Evolutionary conservation across 345 rosid species (phyloP), one percentile per base, ranked within the genome.

Genomic region (Gossypium herbaceum): DNA sequence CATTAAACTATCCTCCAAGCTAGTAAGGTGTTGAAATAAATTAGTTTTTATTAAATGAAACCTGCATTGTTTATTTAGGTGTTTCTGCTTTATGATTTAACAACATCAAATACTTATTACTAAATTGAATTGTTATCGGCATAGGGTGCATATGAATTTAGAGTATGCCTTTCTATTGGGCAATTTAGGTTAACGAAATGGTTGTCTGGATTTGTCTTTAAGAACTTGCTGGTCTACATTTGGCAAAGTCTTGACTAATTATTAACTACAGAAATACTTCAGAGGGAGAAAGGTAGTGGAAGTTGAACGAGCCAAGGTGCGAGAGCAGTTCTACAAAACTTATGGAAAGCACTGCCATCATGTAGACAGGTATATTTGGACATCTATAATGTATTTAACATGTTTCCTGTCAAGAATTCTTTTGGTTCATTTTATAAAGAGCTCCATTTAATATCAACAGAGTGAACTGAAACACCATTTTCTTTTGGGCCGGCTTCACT

Each of bases 231-330:
- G 45, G 43, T 54, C 19, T 72, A 7, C 56, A 50, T 76, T 25
- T 25, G 74, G 75, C 79, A 74, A 77, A 66, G 56, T 84, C 61
- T 79, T 87, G 77, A 89, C 78, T 81, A 47, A 64, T 76, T 81
- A 77, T 73, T 81, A 45, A 78, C 65, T 85, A 73, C 97, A 96
- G 99, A 96, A 92, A 96, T 89, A 86, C 92, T 96, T 84, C 84
- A 90, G 99, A 91, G 98, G 99, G 63, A 87, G 92, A 82, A 92
- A 84, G 81, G 89, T 80, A 55, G 77, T 85, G 87, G 86, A 85
- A 76, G 89, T 81, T 78, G 97, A 87, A 83, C 93, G 78, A 60
- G 67, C 82, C 13, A 83, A 82, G 81, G 89, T 85, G 74, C 90
- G 92, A 65, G 85, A 82, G 78, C 90, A 87, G 68, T 96, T 96